A percentile compares a stretch with the other conserved stretches of the same genome.
Evolutionary conservation across 2,329 filamentous ascomycete genomes (phyloP).

Genomic region (Penicillium concentricum): DNA sequence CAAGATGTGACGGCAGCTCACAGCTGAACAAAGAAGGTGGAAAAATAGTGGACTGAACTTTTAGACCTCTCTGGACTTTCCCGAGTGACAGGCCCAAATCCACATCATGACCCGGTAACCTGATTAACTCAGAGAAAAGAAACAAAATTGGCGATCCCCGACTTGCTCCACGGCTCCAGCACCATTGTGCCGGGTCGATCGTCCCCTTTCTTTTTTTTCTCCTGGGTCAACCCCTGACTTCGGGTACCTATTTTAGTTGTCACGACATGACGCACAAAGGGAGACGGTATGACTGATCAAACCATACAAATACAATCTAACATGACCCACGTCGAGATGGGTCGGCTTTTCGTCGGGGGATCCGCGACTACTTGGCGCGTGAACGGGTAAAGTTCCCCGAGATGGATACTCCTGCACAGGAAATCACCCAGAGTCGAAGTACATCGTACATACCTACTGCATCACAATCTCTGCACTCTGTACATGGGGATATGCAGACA

Average conservation of each 20-base stretch:
- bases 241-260: constrained; percentile 7
- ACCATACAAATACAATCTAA: constrained; percentile 12
- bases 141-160: constrained; percentile 22
- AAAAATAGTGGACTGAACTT: not conserved
- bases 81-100: constrained; percentile 7
- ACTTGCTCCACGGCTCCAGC: constrained; percentile 17
- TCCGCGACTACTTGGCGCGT: constrained; percentile 20
- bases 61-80: constrained; percentile 2
- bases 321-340: constrained; percentile 9
- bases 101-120: constrained; percentile 2
- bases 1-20: not conserved
- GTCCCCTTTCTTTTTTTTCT: constrained; percentile 16
- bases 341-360: constrained; percentile 14
- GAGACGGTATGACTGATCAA: constrained; percentile 14
- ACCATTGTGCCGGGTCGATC: constrained; percentile 23
- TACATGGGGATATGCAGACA: not conserved
- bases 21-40: not conserved
- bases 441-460: not conserved
- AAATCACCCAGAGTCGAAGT: not conserved
- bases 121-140: constrained; percentile 7
- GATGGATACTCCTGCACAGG: constrained; percentile 9
- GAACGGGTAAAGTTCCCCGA: constrained; percentile 16
- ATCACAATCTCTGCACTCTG: not conserved
- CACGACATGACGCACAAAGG: constrained; percentile 8
- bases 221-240: constrained; percentile 21